Percentiles rank a stretch among this genome's conserved stretches.
phyloP scores from a whole-genome alignment of 2,329 filamentous ascomycete species.

The Sphaerulina musiva region DNA sequence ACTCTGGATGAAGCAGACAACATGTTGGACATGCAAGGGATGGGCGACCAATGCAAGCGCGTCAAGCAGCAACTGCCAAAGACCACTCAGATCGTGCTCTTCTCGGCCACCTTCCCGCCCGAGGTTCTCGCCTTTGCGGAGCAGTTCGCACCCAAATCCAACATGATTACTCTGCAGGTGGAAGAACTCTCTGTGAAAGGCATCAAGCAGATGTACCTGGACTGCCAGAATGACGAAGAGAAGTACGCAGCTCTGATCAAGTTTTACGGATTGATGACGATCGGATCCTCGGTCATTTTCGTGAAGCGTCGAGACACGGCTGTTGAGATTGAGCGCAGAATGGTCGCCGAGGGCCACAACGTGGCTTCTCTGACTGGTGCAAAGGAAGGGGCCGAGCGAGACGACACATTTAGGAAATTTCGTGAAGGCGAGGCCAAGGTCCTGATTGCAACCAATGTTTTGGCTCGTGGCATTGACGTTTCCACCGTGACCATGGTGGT shows the following conservation, averaged over 20 bases:
- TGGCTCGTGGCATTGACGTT: slow-evolving; percentile 91
- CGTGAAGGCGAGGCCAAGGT: slow-evolving; percentile 83
- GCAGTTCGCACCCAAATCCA: slow-evolving; percentile 77
- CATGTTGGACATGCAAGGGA: slow-evolving; percentile 92
- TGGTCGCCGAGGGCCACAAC: slow-evolving; percentile 83
- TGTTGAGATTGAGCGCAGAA: slow-evolving; percentile 73
- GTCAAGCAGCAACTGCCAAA: slow-evolving; percentile 72
- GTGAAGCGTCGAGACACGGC: slow-evolving; percentile 90
- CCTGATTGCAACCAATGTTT: slow-evolving; percentile 93
- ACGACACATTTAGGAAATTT: slow-evolving; percentile 79
- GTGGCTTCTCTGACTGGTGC: slow-evolving; percentile 85
- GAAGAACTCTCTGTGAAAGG: slow-evolving; percentile 93
- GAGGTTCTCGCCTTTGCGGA: slow-evolving; percentile 78
- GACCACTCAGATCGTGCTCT: slow-evolving; percentile 79
- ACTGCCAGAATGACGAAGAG: slow-evolving; percentile 71
- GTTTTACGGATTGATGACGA: slow-evolving; percentile 92
- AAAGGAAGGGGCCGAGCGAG: slow-evolving; percentile 75
- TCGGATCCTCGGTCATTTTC: slow-evolving; percentile 96
- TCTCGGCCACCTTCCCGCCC: slow-evolving; percentile 88
- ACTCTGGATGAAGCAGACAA: slow-evolving; percentile 97
- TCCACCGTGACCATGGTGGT: slow-evolving; percentile 93
- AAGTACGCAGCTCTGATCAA: slow-evolving; percentile 88
- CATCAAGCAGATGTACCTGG: slow-evolving; percentile 96
- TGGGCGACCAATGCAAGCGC: slow-evolving; percentile 89
- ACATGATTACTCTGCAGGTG: slow-evolving; percentile 78